These are phyloP conservation scores for Eucommia ulmoides DNA, from an alignment of 257 asterid species.

Conservation along the genomic window DNA sequence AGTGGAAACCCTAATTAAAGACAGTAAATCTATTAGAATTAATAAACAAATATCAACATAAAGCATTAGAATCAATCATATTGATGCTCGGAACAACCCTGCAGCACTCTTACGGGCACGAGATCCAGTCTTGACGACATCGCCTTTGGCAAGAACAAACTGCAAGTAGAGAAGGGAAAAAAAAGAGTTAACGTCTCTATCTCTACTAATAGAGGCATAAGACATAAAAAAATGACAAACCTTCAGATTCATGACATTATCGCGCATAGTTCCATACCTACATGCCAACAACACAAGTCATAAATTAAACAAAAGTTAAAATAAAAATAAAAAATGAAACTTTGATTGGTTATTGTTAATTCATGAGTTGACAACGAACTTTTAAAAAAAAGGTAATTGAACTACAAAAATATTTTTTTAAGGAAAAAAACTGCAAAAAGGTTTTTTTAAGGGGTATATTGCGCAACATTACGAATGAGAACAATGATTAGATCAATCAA, in stretches of 20 bases:
- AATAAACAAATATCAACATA: neutral
- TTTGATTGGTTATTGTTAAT: constrained; percentile 19
- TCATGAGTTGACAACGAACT: too few species aligned
- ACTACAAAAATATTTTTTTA: too few species aligned
- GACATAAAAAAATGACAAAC: constrained; percentile 38
- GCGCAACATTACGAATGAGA: too few species aligned
- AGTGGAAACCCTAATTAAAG: constrained; percentile 1
- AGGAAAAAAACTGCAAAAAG: too few species aligned
- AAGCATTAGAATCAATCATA: too few species aligned
- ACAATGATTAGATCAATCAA: too few species aligned
- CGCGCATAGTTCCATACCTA: constrained; percentile 99
- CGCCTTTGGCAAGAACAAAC: constrained; percentile 90
- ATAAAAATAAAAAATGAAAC: neutral
- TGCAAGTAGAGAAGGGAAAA: constrained; percentile 22
- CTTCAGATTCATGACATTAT: constrained; percentile 92
- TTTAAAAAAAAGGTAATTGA: too few species aligned
- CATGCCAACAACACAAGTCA: constrained; percentile 41
- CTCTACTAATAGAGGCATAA: constrained; percentile 8
- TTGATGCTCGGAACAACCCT: constrained; percentile 41
- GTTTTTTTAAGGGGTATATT: too few species aligned
- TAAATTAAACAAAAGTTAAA: constrained; percentile 27
- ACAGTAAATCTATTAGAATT: neutral
- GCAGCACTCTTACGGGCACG: constrained; percentile 99
- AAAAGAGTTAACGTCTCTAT: constrained; percentile 90
- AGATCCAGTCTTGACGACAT: constrained; percentile 81